A percentile compares a stretch with the other conserved stretches of the same genome.
These are phyloP conservation scores for Diplotaxis tenuifolia DNA, from an alignment of 345 rosid genomes.

Conservation along the genomic window DNA sequence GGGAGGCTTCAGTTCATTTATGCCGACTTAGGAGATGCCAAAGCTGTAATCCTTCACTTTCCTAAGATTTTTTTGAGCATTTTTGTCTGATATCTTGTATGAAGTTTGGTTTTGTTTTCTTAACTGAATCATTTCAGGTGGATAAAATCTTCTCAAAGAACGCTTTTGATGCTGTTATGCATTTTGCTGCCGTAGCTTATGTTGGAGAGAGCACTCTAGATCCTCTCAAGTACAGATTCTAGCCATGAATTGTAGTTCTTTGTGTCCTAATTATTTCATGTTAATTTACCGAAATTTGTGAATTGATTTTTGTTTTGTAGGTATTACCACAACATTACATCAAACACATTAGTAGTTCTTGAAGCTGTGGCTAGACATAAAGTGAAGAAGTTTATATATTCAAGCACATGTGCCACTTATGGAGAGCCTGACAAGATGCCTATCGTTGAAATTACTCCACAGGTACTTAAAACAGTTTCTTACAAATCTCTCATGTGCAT, in stretches of 20 bases:
- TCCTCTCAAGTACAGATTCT: neutral
- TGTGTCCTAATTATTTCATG: neutral
- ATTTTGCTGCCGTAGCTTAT: conserved; percentile 73
- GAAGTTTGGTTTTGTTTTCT: neutral
- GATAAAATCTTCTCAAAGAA: conserved; percentile 49
- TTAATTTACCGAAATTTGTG: neutral
- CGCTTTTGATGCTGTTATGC: conserved; percentile 67
- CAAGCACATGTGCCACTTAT: conserved; percentile 76
- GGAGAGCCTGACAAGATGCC: conserved; percentile 72
- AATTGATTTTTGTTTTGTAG: neutral
- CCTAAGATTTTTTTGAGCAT: neutral
- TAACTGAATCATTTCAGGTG: neutral
- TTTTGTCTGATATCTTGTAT: neutral
- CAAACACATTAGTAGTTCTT: conserved; percentile 54
- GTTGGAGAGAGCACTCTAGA: conserved; percentile 62
- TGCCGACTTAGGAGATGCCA: conserved; percentile 64
- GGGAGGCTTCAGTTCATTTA: conserved; percentile 66
- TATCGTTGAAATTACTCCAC: conserved; percentile 54
- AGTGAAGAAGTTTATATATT: conserved; percentile 63
- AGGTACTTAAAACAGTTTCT: conserved; percentile 34
- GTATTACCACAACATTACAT: conserved; percentile 53
- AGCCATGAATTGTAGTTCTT: neutral
- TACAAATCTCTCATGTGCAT: neutral
- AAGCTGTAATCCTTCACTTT: conserved; percentile 37
- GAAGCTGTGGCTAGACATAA: conserved; percentile 60